phyloP scores from a whole-genome alignment of 176 grass and related monocot species.

The Carex littledalei region DNA sequence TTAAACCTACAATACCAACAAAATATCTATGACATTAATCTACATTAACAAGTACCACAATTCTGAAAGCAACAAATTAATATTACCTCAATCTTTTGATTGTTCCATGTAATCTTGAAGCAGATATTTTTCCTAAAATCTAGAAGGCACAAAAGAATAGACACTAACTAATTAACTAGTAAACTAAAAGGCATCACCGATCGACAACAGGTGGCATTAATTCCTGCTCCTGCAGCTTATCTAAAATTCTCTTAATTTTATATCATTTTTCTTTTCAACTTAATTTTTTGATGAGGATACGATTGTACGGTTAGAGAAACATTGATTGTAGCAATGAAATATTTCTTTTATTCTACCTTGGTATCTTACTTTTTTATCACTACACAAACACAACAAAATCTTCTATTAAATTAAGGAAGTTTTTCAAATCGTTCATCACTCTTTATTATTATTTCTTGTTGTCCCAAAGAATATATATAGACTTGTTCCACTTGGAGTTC shows the following conservation, averaged over 20 bases:
- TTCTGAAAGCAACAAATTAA: not conserved
- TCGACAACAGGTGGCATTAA: not conserved
- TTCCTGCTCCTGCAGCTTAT: not conserved
- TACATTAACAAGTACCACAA: no score
- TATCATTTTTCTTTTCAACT: not conserved
- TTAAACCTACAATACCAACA: no score
- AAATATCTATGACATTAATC: no score
- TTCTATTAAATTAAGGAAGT: no score
- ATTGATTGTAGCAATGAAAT: no score
- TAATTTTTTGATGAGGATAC: not conserved
- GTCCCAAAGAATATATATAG: no score
- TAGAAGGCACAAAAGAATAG: not conserved
- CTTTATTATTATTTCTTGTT: no score
- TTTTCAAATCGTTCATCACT: no score
- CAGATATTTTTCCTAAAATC: not conserved
- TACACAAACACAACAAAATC: no score
- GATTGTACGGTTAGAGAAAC: no score
- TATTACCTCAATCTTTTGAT: not conserved
- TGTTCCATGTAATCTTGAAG: not conserved
- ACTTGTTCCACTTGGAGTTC: not conserved
- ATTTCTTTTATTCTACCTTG: no score
- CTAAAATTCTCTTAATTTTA: not conserved
- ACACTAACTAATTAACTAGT: not conserved
- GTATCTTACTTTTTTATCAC: no score
- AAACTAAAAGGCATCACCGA: not conserved